Conservation (phyloP, 192 early-diverging fungal species). For the Chytriomyces sp. region DNA sequence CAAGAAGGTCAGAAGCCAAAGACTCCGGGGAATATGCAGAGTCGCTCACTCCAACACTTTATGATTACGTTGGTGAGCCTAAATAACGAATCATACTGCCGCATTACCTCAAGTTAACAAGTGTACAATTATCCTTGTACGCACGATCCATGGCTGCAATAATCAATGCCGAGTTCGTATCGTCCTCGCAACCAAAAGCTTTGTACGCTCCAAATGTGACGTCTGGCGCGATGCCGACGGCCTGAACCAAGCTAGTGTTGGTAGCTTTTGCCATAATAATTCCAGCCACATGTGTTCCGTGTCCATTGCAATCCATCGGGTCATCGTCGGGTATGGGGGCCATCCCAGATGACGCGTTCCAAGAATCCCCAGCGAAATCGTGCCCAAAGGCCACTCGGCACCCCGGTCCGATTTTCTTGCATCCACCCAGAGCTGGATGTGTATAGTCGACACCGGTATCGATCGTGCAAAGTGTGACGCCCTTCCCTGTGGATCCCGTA, state of each 20-base stretch:
- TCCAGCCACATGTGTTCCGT: slow-evolving; percentile 52
- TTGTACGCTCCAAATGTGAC: slow-evolving; percentile 55
- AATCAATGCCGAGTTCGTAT: slow-evolving; percentile 68
- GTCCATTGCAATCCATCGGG: slow-evolving; percentile 35
- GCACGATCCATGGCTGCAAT: slow-evolving; percentile 74
- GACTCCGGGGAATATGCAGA: slow-evolving; percentile 61
- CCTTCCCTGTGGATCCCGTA: slow-evolving; percentile 29
- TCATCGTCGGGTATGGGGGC: slow-evolving; percentile 8
- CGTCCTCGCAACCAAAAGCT: slow-evolving; percentile 66
- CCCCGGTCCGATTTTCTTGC: slow-evolving; percentile 32
- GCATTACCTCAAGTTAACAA: slow-evolving; percentile 84
- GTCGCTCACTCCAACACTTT: slow-evolving; percentile 62
- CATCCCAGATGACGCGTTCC: neutral
- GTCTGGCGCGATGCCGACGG: slow-evolving; percentile 75
- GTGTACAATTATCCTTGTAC: slow-evolving; percentile 65
- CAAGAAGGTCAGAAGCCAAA: slow-evolving; percentile 56
- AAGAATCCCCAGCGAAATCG: slow-evolving; percentile 45
- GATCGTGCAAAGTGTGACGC: slow-evolving; percentile 46
- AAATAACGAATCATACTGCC: too few relatives aligned
- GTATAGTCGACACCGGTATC: slow-evolving; percentile 53
- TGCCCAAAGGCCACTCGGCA: slow-evolving; percentile 38
- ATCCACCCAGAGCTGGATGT: slow-evolving; percentile 52
- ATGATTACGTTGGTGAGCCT: too few relatives aligned
- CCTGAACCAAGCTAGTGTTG: neutral
- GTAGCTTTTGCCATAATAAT: slow-evolving; percentile 43